phyloP scores from a whole-genome alignment of 2,329 filamentous ascomycete genomes.

The Tothia fuscella region DNA sequence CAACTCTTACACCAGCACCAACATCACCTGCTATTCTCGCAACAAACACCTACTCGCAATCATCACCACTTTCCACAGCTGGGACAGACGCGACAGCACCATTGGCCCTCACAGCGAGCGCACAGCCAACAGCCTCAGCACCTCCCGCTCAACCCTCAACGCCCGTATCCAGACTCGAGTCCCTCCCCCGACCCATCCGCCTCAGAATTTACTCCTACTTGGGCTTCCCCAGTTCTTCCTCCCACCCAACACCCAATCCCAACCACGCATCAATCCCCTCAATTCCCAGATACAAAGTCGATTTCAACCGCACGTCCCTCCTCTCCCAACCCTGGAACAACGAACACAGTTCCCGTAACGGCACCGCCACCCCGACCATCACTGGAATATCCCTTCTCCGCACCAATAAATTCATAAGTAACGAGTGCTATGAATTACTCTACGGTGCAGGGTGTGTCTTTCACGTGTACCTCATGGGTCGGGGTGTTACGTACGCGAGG shows the following conservation, averaged over 20 bases:
- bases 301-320: not conserved
- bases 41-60: too few relatives aligned
- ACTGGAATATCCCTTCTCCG: not conserved
- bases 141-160: too few relatives aligned
- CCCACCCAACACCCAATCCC: not conserved
- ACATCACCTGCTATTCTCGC: too few relatives aligned
- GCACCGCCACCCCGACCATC: not conserved
- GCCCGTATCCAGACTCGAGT: too few relatives aligned
- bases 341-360: not conserved
- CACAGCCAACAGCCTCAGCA: too few relatives aligned
- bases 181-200: not conserved
- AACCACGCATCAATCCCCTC: not conserved
- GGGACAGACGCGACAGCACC: too few relatives aligned
- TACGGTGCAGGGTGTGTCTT: not conserved
- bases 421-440: conserved; percentile 1
- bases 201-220: not conserved
- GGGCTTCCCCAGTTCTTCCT: not conserved
- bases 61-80: too few relatives aligned
- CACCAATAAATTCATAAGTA: not conserved
- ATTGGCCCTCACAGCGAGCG: too few relatives aligned
- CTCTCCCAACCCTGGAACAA: conserved; percentile 1
- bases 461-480: not conserved
- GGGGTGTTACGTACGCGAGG: not conserved
- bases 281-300: conserved; percentile 3
- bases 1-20: too few relatives aligned